phyloP scores from a whole-genome alignment of 371 early-diverging fungal species.

The Mucor racemosus region DNA sequence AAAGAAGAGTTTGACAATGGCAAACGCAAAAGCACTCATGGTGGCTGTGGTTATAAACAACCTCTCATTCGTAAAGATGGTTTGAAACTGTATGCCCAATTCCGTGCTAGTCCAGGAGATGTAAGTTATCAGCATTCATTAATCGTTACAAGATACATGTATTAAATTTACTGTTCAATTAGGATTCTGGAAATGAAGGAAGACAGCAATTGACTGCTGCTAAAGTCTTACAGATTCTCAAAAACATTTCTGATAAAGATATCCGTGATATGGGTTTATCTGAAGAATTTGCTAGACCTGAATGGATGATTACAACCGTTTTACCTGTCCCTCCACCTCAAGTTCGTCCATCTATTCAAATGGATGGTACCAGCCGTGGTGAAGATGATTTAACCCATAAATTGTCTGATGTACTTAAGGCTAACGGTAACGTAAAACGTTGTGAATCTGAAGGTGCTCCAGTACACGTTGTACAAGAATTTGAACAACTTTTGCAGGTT shows the following conservation, averaged over 20 bases:
- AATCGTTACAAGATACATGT: neutral
- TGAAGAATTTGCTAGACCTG: slow-evolving; percentile 94
- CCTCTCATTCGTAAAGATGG: slow-evolving; percentile 93
- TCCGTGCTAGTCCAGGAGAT: slow-evolving; percentile 62
- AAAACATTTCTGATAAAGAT: slow-evolving; percentile 93
- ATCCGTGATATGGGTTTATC: slow-evolving; percentile 91
- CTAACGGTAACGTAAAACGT: slow-evolving; percentile 89
- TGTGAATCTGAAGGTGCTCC: slow-evolving; percentile 98
- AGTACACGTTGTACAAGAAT: slow-evolving; percentile 94
- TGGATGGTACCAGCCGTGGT: slow-evolving; percentile 92
- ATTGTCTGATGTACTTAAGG: slow-evolving; percentile 96
- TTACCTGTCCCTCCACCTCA: slow-evolving; percentile 98
- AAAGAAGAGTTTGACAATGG: slow-evolving; percentile 47
- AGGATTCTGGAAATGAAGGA: slow-evolving; percentile 68
- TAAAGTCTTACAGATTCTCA: slow-evolving; percentile 88
- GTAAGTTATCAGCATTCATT: slow-evolving; percentile 41
- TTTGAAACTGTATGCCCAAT: slow-evolving; percentile 81
- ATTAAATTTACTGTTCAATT: neutral
- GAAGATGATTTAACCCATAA: slow-evolving; percentile 99
- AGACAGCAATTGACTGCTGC: slow-evolving; percentile 81
- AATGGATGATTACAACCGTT: slow-evolving; percentile 97
- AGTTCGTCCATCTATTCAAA: slow-evolving; percentile 98
- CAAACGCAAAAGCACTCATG: slow-evolving; percentile 68
- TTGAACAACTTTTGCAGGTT: slow-evolving; percentile 92
- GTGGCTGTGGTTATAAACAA: slow-evolving; percentile 96